A percentile compares a stretch with the other conserved stretches of the same genome.
These are phyloP conservation scores for Aureobasidium musti DNA, from an alignment of 2,329 filamentous ascomycete species.

Conservation along the genomic window DNA sequence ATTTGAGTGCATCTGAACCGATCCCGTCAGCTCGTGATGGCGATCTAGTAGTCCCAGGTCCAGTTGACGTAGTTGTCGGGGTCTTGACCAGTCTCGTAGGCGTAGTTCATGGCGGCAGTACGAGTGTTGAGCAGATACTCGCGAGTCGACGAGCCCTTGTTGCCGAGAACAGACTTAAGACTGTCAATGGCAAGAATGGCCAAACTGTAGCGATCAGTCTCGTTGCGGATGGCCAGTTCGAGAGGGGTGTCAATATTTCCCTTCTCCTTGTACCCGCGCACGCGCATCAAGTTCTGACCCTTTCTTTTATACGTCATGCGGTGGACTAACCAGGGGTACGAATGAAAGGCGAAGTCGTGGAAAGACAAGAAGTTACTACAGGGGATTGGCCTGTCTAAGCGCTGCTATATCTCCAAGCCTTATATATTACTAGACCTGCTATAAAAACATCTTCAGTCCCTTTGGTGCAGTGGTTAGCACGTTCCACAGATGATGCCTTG, in stretches of 20 bases:
- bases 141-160: constrained; percentile 62
- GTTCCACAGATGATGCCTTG: too few relatives aligned
- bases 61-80: constrained; percentile 66
- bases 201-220: constrained; percentile 73
- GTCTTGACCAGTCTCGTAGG: constrained; percentile 71
- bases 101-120: constrained; percentile 63
- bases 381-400: too few relatives aligned
- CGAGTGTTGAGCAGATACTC: constrained; percentile 66
- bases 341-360: too few relatives aligned
- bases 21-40: neutral
- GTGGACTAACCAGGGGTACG: constrained; percentile 80
- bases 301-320: constrained; percentile 74
- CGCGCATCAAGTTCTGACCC: constrained; percentile 67
- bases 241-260: constrained; percentile 81
- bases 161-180: constrained; percentile 60
- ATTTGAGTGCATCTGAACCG: neutral
- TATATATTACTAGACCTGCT: too few relatives aligned
- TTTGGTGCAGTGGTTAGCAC: too few relatives aligned
- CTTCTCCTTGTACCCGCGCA: constrained; percentile 80
- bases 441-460: too few relatives aligned
- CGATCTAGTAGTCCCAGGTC: constrained; percentile 59
- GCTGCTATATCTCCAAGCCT: too few relatives aligned
- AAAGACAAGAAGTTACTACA: too few relatives aligned
- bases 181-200: constrained; percentile 76
- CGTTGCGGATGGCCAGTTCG: constrained; percentile 75